Evolutionary conservation across 2,329 filamentous ascomycete species (phyloP), one percentile per base, ranked within the genome.

Genomic region (Aphanocladium album): DNA sequence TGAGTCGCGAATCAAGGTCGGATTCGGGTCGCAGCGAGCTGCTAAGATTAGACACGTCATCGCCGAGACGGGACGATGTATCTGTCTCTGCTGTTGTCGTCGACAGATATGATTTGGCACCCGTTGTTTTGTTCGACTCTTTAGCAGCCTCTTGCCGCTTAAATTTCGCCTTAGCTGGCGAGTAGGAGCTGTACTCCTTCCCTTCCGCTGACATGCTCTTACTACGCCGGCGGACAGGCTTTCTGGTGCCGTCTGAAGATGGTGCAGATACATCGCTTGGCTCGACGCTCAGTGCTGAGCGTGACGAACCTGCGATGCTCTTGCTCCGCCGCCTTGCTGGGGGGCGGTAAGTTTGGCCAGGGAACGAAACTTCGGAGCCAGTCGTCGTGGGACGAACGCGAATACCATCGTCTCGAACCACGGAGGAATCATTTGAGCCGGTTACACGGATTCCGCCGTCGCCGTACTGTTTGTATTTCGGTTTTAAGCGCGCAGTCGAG

Each of bases 111-210:
- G 57, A 52, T 27, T 30, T 56, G 17, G 50, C 19, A 9, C 35
- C 21, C 66, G 68, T 5, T 63, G 61, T 27, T 65, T 70, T 11
- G 65, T 64, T 9, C 62, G 47, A 7, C 53, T 61, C 11, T 64
- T n/a, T n/a, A n/a, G n/a, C n/a, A n/a, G n/a, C n/a, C n/a, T n/a
- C n/a, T n/a, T n/a, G n/a, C n/a, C n/a, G n/a, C n/a, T n/a, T n/a
- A n/a, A n/a, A 67, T 45, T 69, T 70, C 43, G 68, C 64, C 65
- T 73, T 78, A 21, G 74, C 76, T 14, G 79, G 77, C 5, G 75
- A 78, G 35, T 71, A 68, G 2, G 75, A 23, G 73, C 19, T 75
- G 73, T 11, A 57, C 61, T 65, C 61, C 41, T 65, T 62, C 41
- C 60, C 57, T 51, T 53, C 47, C 6, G 43, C 57, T 12, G 41